Base-by-base conservation (phyloP, 192 early-diverging fungal genomes). In the Coemansia sp. region DNA sequence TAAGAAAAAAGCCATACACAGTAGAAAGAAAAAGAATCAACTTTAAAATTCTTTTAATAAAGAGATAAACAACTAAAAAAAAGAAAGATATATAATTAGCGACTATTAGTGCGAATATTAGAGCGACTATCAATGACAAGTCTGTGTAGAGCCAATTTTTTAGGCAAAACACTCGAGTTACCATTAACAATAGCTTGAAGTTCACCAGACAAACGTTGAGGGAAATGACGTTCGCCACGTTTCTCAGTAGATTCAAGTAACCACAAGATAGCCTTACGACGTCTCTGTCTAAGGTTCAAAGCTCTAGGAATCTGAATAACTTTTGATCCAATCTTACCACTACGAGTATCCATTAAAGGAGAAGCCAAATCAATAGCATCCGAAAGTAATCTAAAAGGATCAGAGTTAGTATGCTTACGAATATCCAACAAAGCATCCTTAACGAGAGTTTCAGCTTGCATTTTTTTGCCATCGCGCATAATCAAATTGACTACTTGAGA, bases 391-490 rank as follows among this genome's bases (percentile, higher is more conserved):
- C 51, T 64, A 41, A 85, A 85, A 10, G 95, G 91, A 62, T 94
- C 85, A 14, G 67, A 67, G 48, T 84, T 85, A 27, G 86, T 88
- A 48, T 84, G 73, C 28, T 68, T 38, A 34, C 85, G 83, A 48
- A 98, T 89, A 56, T 88, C 79, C 27, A 81, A 58, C 34, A 95
- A 68, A 7, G 92, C 91, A 59, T 86, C 84, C 7, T 76, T 68
- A 1, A 96, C 75, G 19, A 87, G 71, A 7, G 86, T 67, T 49
- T 89, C 85, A 7, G 94, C 92, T 6, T 76, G 83, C 7, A 87
- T 84, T 72, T 96, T 98, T 76, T 94, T 93, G 31, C 95, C 95
- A 62, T 94, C 86, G 61, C 88, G 79, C 94, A 97, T 97, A 57
- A 97, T 86, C 62, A 89, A 94, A 79, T 94, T 95, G 41, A 93